Evolutionary conservation across 805 yeast genomes (phyloP), one percentile per base, ranked within the genome.

Genomic region (Komagataella pseudopastoris): DNA sequence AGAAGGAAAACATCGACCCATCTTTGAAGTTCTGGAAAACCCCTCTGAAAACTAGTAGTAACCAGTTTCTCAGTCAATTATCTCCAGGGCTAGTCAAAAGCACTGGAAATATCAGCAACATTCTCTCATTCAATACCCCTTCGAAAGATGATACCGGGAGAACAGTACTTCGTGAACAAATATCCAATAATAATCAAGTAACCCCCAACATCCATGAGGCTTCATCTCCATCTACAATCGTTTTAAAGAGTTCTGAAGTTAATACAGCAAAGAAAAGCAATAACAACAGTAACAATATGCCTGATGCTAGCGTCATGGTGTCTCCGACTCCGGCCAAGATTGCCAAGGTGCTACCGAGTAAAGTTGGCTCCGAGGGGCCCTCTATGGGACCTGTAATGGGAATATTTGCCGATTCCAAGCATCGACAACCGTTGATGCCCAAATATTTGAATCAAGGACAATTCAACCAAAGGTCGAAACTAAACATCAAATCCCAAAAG

Each of bases 181-280:
- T 14, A 14, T n/a, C 46, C 47, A 50, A 50, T 45, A 44, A 22
- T 18, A 16, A 23, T 10, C 39, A 23, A 36, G 6, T 24, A 22
- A 30, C 49, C 23, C 23, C 23, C n/a, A 20, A 24, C 45, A 17
- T 48, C 36, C 18, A 10, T n/a, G 23, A 50, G 44, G 43, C n/a
- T 18, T 66, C 70, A 6, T 63, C 69, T n/a, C 66, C 70, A 6
- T 63, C 69, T 0, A 66, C 69, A 1, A 65, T 65, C 20, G 55
- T 65, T 2, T 54, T 61, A 23, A 57, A 63, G 12, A 62, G 67
- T 5, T 51, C 65, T 6, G 57, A 58, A 46, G 50, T 47, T 3
- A 50, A 47, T 23, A 50, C 45, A 17, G 49, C 16, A 16, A 18
- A 39, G 46, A 23, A 49, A 44, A 23, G 17, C 10, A 17, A 49